Base-by-base conservation (phyloP, 1,284 basidiomycete genomes). In the Trichosporon faecale region DNA sequence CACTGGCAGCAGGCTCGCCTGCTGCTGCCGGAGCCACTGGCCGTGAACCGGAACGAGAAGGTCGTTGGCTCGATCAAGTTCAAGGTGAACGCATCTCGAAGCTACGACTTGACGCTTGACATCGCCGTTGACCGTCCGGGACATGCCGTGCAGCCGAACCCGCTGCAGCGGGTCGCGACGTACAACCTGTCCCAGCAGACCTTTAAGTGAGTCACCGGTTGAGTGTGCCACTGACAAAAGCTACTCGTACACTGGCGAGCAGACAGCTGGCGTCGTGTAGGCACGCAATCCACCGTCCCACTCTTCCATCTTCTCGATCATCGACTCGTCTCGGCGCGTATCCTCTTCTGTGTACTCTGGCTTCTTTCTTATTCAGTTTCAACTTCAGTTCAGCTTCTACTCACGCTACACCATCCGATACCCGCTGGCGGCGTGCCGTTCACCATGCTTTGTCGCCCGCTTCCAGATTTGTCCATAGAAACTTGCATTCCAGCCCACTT, bases 1-100 rank as follows among this genome's bases (percentile, higher is more conserved):
- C 82, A 81, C 72, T 84, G 83, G 83, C 82, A 83, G 80, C 81
- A 83, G 77, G 76, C 80, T 6, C 76, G 80, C 2, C 73, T 82
- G 16, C 70, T 83, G 3, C 75, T 82, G 12, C 76, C 82, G 5
- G 84, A 85, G 68, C 84, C 84, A 8, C 74, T 85, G n/a, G 84
- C 84, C 1, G 80, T 79, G 6, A 85, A 85, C 76, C 79, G 79
- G 40, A 77, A 77, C 12, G 80, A 83, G 66, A 73, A 75, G 27
- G 71, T 84, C 4, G 70, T 76, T 35, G 83, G 82, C n/a, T 68
- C 75, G 4, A 74, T 84, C 25, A 69, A 65, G 25, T 77, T 74
- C 68, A 76, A 74, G 72, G 80, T 79, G 40, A 83, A 84, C 72
- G 78, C 81, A 21, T 72, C 77, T 4, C 68, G 83, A 12, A 83